phyloP scores from a whole-genome alignment of 345 rosid species.

The Populus euphratica region DNA sequence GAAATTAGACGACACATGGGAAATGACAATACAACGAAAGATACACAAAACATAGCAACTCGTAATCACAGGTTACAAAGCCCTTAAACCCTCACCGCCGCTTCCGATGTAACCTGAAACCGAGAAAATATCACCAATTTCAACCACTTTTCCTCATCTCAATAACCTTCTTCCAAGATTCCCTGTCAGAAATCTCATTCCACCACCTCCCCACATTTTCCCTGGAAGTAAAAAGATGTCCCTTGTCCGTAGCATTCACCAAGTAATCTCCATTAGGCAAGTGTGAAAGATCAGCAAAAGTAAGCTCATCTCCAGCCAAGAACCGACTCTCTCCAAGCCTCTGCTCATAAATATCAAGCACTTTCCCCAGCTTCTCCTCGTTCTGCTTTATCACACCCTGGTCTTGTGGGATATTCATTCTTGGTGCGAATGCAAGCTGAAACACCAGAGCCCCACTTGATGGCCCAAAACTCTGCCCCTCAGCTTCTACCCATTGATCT shows the following conservation, averaged over 20 bases:
- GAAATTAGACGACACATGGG: too few relatives aligned
- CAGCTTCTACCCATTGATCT: conserved; percentile 79
- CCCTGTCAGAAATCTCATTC: conserved; percentile 58
- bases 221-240: conserved; percentile 43
- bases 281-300: conserved; percentile 70
- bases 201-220: conserved; percentile 71
- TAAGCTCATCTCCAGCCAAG: conserved; percentile 66
- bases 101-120: neutral
- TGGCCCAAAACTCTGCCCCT: conserved; percentile 57
- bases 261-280: conserved; percentile 52
- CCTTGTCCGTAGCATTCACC: conserved; percentile 36
- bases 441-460: conserved; percentile 50
- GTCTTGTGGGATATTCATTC: conserved; percentile 57
- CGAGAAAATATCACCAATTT: neutral
- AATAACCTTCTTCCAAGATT: conserved; percentile 69
- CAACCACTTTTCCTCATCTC: conserved; percentile 40
- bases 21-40: too few relatives aligned
- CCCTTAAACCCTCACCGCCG: too few relatives aligned
- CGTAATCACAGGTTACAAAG: too few relatives aligned
- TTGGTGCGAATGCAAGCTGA: conserved; percentile 59
- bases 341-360: conserved; percentile 59
- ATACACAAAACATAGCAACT: too few relatives aligned
- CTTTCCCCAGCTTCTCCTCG: conserved; percentile 48
- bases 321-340: conserved; percentile 49
- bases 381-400: conserved; percentile 36